Evolutionary conservation across 108 stramenopile genomes (phyloP).

Genomic region (Tribonema minus): DNA sequence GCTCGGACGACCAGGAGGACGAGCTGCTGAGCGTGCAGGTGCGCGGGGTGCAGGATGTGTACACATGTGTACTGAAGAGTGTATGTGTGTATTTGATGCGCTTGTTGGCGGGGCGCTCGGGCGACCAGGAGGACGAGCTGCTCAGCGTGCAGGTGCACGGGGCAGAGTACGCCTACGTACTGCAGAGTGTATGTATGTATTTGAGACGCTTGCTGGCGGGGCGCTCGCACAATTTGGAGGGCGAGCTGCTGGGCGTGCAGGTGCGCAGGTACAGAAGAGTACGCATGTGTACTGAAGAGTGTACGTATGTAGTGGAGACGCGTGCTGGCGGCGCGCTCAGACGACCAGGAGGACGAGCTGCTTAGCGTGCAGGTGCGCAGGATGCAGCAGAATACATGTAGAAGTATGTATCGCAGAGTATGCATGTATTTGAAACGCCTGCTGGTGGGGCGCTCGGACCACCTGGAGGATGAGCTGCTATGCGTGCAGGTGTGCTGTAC

Average conservation of each 20-base stretch:
- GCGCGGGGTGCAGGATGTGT: too few relatives aligned
- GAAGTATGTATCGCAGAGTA: slow-evolving; percentile 9
- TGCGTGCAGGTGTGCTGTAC: too few relatives aligned
- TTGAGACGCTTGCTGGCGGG: slow-evolving; percentile 7
- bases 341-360: slow-evolving; percentile 91
- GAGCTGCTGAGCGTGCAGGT: slow-evolving; percentile 75
- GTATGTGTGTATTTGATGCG: too few relatives aligned
- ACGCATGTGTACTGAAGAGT: too few relatives aligned
- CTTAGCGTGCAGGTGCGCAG: slow-evolving; percentile 68
- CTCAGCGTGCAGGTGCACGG: slow-evolving; percentile 68
- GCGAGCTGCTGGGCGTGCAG: slow-evolving; percentile 75
- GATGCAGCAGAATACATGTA: too few relatives aligned
- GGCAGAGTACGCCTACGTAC: slow-evolving; percentile 8
- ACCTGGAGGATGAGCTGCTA: slow-evolving; percentile 90
- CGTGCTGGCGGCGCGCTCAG: slow-evolving; percentile 59
- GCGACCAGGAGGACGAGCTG: slow-evolving; percentile 91
- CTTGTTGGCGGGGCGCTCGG: slow-evolving; percentile 59
- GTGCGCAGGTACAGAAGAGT: too few relatives aligned
- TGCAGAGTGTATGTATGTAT: slow-evolving; percentile 4
- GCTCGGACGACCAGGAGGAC: slow-evolving; percentile 87
- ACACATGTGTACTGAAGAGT: too few relatives aligned
- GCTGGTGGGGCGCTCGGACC: slow-evolving; percentile 62
- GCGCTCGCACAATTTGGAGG: slow-evolving; percentile 83
- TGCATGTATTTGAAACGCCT: slow-evolving; percentile 6
- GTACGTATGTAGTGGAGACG: too few relatives aligned